Percentiles rank a stretch among this genome's conserved stretches.
Conservation (phyloP, 2,329 filamentous ascomycete genomes). For the Aspergillus jensenii region DNA sequence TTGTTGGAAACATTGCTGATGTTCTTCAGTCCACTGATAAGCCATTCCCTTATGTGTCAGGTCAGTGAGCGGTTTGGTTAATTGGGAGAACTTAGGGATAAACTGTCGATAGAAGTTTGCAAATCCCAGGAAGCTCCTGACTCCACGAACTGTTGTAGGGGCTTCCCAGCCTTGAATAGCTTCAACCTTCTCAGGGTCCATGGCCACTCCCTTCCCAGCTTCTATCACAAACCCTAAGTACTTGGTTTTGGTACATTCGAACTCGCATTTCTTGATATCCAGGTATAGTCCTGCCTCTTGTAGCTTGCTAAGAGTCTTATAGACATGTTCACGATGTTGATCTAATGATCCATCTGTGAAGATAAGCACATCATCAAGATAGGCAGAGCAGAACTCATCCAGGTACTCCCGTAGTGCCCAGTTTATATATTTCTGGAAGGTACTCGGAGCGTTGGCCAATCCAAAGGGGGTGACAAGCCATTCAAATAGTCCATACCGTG, state of each 20-base stretch:
- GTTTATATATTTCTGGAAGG: conserved; percentile 20
- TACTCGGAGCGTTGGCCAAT: conserved; percentile 13
- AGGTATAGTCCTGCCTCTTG: neutral
- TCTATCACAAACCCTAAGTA: neutral
- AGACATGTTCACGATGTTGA: neutral
- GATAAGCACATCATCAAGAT: conserved; percentile 21
- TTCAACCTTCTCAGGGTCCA: neutral
- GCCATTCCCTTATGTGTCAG: neutral
- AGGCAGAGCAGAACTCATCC: conserved; percentile 8
- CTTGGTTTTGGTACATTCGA: neutral
- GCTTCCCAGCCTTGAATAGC: neutral
- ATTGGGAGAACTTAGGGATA: neutral
- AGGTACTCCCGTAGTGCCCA: conserved; percentile 6
- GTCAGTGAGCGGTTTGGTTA: neutral
- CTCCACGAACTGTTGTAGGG: neutral
- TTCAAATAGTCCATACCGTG: conserved; percentile 25
- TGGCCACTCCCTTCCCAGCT: neutral
- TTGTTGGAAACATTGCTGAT: neutral
- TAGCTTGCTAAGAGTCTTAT: neutral
- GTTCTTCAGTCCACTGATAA: neutral
- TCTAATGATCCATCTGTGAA: neutral
- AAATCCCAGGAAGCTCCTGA: neutral
- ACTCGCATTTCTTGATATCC: neutral
- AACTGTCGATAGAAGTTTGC: neutral
- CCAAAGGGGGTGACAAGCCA: conserved; percentile 31